These are phyloP conservation scores for Lactifluus hygrophoroides DNA, from an alignment of 768 basidiomycete genomes.

Conservation along the genomic window DNA sequence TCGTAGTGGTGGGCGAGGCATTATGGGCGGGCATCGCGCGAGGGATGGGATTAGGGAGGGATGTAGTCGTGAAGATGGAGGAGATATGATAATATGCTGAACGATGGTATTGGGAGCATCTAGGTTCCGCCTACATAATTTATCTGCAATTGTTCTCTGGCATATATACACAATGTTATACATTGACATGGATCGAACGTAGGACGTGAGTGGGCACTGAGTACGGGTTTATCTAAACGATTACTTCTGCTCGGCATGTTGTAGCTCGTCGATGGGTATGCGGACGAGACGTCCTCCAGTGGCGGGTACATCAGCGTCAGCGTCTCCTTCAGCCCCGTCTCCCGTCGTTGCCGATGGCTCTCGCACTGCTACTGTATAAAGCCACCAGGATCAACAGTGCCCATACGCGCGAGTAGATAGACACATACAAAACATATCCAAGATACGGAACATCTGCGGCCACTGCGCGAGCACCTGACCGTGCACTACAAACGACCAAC, in stretches of 20 bases:
- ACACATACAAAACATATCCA: conserved; percentile 57
- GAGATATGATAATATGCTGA: neutral
- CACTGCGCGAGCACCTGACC: conserved; percentile 73
- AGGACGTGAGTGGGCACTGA: neutral
- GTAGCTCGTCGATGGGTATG: conserved; percentile 63
- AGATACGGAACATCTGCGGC: conserved; percentile 76
- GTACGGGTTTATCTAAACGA: neutral
- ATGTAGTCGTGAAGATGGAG: conserved; percentile 18
- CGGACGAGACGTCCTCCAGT: conserved; percentile 61
- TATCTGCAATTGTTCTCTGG: neutral
- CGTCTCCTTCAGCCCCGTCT: conserved; percentile 19
- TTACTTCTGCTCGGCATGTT: conserved; percentile 25
- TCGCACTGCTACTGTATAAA: conserved; percentile 40
- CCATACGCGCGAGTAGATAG: neutral
- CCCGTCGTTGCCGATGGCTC: conserved; percentile 27
- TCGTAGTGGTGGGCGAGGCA: conserved; percentile 14
- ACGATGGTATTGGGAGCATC: neutral
- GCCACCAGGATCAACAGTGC: neutral
- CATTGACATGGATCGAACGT: neutral
- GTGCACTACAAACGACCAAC: conserved; percentile 38
- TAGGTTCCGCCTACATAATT: neutral
- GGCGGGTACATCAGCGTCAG: conserved; percentile 18
- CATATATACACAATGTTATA: neutral
- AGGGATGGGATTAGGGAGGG: neutral
- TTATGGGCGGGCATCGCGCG: conserved; percentile 17